Conservation (phyloP, 2,329 filamentous ascomycete species). For the Lanzia echinophila region DNA sequence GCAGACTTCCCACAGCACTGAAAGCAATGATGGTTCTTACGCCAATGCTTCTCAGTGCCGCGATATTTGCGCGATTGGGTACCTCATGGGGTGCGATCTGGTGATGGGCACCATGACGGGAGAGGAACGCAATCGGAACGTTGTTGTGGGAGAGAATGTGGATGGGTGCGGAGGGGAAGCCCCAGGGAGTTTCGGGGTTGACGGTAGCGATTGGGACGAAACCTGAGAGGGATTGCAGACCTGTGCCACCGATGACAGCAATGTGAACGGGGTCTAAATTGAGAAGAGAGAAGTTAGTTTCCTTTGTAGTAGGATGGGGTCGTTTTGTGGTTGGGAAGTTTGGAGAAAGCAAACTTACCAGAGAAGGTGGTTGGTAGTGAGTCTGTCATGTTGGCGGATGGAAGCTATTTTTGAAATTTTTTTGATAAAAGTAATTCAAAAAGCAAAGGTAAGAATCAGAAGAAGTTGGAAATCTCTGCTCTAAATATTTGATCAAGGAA, state of each 20-base stretch:
- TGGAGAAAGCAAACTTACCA: not conserved
- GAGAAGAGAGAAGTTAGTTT: not conserved
- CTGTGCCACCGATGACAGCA: constrained; percentile 89
- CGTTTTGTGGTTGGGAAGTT: not conserved
- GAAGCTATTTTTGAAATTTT: too few relatives aligned
- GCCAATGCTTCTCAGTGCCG: constrained; percentile 85
- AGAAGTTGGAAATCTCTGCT: not conserved
- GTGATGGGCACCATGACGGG: constrained; percentile 85
- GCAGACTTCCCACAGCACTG: constrained; percentile 86
- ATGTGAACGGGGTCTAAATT: constrained; percentile 63
- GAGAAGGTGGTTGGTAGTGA: constrained; percentile 8
- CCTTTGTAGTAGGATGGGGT: not conserved
- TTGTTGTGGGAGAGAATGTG: constrained; percentile 82
- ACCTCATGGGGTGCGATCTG: constrained; percentile 90
- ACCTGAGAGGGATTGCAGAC: constrained; percentile 77
- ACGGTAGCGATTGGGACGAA: constrained; percentile 80
- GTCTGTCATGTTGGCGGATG: not conserved
- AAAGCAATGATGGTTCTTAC: constrained; percentile 91
- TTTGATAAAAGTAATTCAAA: too few relatives aligned
- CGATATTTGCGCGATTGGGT: constrained; percentile 91
- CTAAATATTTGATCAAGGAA: not conserved
- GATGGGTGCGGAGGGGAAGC: constrained; percentile 67
- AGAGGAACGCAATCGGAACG: constrained; percentile 82
- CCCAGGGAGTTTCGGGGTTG: constrained; percentile 80
- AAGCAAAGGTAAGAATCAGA: too few relatives aligned